Percentiles rank a stretch among this genome's conserved stretches.
Evolutionary conservation across 345 rosid genomes (phyloP).

Genomic region (Draba incana): DNA sequence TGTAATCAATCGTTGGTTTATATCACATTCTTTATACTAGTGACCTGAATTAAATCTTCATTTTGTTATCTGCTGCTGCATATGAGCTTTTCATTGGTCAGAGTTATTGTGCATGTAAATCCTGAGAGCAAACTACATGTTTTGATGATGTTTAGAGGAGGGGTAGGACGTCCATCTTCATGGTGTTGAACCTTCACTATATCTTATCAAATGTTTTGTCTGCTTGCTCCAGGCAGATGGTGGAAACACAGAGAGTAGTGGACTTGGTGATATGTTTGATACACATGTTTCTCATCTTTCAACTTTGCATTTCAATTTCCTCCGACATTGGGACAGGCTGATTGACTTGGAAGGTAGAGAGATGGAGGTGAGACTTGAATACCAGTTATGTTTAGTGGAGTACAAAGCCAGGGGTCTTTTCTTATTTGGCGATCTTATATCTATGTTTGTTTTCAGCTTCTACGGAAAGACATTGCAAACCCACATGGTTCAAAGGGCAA

Average conservation of each 20-base stretch:
- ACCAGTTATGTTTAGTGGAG: slow-evolving; percentile 12
- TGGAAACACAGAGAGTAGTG: slow-evolving; percentile 77
- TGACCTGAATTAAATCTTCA: slow-evolving; percentile 1
- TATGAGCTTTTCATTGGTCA: slow-evolving; percentile 17
- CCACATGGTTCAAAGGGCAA: slow-evolving; percentile 51
- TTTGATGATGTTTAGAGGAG: slow-evolving; percentile 18
- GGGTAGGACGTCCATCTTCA: slow-evolving; percentile 18
- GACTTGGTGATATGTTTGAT: slow-evolving; percentile 79
- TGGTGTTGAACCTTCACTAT: slow-evolving; percentile 27
- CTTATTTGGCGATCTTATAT: slow-evolving; percentile 25
- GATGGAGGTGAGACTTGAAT: slow-evolving; percentile 58
- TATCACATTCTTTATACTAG: slow-evolving; percentile 13
- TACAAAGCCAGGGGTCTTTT: not conserved
- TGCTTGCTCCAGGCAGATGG: slow-evolving; percentile 76
- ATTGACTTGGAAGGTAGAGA: slow-evolving; percentile 93
- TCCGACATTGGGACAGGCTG: slow-evolving; percentile 77
- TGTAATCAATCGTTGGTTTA: slow-evolving; percentile 7
- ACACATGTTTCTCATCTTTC: slow-evolving; percentile 71
- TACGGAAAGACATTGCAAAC: slow-evolving; percentile 58
- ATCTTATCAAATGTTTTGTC: slow-evolving; percentile 6
- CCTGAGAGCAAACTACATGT: slow-evolving; percentile 16
- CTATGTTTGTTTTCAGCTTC: slow-evolving; percentile 55
- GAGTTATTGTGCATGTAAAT: slow-evolving; percentile 12
- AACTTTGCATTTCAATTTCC: slow-evolving; percentile 60
- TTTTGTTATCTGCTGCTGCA: slow-evolving; percentile 11